phyloP scores from a whole-genome alignment of 371 early-diverging fungal species.

The Cokeromyces recurvatus region DNA sequence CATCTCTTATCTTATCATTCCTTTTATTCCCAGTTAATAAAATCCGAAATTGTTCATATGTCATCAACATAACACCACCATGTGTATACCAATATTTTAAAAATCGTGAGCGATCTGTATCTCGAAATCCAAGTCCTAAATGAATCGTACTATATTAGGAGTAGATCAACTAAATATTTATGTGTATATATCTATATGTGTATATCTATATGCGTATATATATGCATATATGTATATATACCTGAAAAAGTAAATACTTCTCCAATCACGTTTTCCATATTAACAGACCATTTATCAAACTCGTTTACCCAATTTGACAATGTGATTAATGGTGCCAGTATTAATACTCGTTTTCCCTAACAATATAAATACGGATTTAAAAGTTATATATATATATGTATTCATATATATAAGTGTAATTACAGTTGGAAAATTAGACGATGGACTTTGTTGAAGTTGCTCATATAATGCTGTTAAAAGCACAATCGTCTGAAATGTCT shows the following conservation, averaged over 20 bases:
- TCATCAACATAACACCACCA: conserved; percentile 67
- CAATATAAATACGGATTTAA: not conserved
- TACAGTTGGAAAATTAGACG: conserved; percentile 40
- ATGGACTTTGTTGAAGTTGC: conserved; percentile 26
- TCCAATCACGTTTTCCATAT: conserved; percentile 19
- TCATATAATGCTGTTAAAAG: conserved; percentile 64
- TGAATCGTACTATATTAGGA: too few species aligned
- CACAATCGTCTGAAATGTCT: conserved; percentile 78
- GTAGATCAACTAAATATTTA: too few species aligned
- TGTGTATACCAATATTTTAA: conserved; percentile 49
- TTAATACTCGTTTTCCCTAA: conserved; percentile 61
- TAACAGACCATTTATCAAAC: conserved; percentile 62
- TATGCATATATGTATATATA: conserved; percentile 4
- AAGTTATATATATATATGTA: not conserved
- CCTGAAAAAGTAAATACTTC: conserved; percentile 29
- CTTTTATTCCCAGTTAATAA: conserved; percentile 10
- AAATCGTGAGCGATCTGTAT: conserved; percentile 4
- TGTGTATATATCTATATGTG: too few species aligned
- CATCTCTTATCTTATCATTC: conserved; percentile 3
- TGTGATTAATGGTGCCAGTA: conserved; percentile 78
- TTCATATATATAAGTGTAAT: not conserved
- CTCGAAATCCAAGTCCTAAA: too few species aligned
- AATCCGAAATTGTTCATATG: conserved; percentile 57
- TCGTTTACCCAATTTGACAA: conserved; percentile 76
- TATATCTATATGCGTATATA: too few species aligned